phyloP scores from a whole-genome alignment of 805 yeast genomes.

The Sugiyamaella qingdaonensis region DNA sequence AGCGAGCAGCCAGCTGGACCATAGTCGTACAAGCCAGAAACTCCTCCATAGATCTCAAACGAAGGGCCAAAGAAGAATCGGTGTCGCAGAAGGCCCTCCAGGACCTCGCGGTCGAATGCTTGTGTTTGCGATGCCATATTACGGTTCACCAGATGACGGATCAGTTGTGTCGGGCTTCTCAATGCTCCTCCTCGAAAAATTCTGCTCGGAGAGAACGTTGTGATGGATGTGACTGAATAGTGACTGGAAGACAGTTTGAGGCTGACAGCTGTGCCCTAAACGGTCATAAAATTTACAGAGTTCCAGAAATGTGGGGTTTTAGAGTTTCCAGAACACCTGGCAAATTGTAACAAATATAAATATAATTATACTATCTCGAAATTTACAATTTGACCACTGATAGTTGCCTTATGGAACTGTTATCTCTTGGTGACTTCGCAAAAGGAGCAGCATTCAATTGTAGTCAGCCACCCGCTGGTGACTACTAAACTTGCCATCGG shows the following conservation, averaged over 20 bases:
- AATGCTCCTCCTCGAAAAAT: not conserved
- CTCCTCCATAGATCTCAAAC: constrained; percentile 97
- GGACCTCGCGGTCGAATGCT: constrained; percentile 57
- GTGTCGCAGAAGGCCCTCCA: constrained; percentile 89
- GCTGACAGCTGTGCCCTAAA: too few species aligned
- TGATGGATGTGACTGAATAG: not conserved
- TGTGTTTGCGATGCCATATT: not conserved
- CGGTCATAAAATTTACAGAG: too few species aligned
- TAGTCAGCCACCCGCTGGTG: too few species aligned
- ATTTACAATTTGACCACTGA: too few species aligned
- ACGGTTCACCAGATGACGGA: constrained; percentile 2
- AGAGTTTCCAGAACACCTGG: not conserved
- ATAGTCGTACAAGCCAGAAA: constrained; percentile 93
- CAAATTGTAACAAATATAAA: not conserved
- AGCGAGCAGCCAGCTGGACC: constrained; percentile 99
- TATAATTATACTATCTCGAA: too few species aligned
- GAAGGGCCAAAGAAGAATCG: constrained; percentile 98
- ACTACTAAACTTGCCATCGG: too few species aligned
- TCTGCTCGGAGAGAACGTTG: not conserved
- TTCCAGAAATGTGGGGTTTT: too few species aligned
- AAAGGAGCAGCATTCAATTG: too few species aligned
- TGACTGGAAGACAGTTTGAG: not conserved
- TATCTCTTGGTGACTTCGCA: too few species aligned
- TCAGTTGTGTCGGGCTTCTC: not conserved
- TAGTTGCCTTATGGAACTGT: too few species aligned